Conservation (phyloP, 139 green algal genomes). For the Limnomonas spitsbergensis region DNA sequence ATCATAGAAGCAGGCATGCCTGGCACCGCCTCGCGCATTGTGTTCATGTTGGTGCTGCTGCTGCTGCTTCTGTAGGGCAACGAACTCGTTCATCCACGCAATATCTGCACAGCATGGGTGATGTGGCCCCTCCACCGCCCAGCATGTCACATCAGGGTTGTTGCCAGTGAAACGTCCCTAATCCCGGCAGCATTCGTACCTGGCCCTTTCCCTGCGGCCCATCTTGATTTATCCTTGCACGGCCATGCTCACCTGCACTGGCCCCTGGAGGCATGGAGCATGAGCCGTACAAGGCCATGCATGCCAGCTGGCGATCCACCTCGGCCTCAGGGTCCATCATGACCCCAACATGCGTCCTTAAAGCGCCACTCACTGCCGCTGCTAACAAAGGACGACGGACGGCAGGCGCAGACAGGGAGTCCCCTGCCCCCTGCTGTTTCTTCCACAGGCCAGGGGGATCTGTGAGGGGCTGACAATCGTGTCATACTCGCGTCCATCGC, state of each 20-base stretch:
- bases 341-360: not conserved
- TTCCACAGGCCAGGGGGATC: not conserved
- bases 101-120: not conserved
- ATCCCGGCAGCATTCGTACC: too few species aligned
- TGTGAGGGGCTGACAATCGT: not conserved
- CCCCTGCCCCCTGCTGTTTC: not conserved
- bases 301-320: not conserved
- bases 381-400: too few species aligned
- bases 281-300: not conserved
- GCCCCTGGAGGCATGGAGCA: not conserved
- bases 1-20: slow-evolving; percentile 20
- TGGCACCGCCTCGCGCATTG: not conserved
- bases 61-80: not conserved
- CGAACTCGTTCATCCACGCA: not conserved
- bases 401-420: too few species aligned
- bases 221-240: too few species aligned
- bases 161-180: too few species aligned
- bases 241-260: not conserved
- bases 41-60: not conserved
- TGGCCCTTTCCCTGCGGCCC: too few species aligned
- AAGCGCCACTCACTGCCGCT: not conserved
- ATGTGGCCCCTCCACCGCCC: too few species aligned
- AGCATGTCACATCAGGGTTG: too few species aligned
- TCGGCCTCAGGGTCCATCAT: not conserved
- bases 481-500: not conserved